Percentiles rank a stretch among this genome's conserved stretches.
These are phyloP conservation scores for Talaromyces sp. DNA, from an alignment of 2,329 filamentous ascomycete genomes.

Conservation along the genomic window DNA sequence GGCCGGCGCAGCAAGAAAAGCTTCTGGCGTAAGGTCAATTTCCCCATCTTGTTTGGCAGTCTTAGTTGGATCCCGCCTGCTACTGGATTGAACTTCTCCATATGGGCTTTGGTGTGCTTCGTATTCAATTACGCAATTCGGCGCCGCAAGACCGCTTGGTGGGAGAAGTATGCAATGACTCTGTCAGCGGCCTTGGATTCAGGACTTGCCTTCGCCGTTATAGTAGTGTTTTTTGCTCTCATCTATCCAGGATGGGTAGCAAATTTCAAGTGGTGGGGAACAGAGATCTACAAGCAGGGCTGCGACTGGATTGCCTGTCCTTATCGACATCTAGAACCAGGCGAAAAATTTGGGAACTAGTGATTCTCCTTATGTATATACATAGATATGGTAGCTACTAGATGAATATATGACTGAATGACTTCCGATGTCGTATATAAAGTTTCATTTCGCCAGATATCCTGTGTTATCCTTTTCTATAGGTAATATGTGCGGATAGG, in stretches of 20 bases:
- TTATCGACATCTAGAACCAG: constrained; percentile 65
- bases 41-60: constrained; percentile 80
- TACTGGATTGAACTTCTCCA: constrained; percentile 80
- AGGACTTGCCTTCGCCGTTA: constrained; percentile 77
- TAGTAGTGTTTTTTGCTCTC: constrained; percentile 83
- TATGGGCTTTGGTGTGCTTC: constrained; percentile 84
- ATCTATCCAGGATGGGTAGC: constrained; percentile 78
- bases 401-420: constrained; percentile 2
- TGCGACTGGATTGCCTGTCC: constrained; percentile 84
- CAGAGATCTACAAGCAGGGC: constrained; percentile 79
- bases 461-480: too few species aligned
- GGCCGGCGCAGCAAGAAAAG: constrained; percentile 59
- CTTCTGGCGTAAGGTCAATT: constrained; percentile 74
- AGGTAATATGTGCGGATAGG: too few species aligned
- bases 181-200: constrained; percentile 81
- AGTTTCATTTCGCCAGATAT: too few species aligned
- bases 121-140: constrained; percentile 78
- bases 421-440: background rate
- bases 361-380: background rate
- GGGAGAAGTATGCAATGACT: constrained; percentile 91
- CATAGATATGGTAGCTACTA: background rate
- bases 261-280: constrained; percentile 83
- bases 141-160: constrained; percentile 73
- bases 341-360: constrained; percentile 62
- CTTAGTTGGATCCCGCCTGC: constrained; percentile 86